These are phyloP conservation scores for Strigomonas oncopelti DNA, from an alignment of 208 protist genomes.

Conservation along the genomic window DNA sequence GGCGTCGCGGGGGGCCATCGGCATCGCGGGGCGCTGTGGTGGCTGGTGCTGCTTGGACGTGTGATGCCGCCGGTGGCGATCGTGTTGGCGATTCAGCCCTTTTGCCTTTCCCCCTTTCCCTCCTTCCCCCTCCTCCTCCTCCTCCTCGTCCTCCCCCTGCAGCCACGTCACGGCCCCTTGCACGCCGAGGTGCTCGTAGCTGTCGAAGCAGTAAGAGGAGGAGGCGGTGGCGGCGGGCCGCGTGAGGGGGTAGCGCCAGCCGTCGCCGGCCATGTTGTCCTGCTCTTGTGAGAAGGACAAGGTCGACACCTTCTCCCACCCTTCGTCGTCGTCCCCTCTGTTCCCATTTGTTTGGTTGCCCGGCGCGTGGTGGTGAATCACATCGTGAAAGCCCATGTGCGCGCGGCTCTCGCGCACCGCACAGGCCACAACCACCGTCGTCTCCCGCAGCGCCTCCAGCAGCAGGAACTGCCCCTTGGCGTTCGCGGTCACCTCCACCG, in stretches of 20 bases:
- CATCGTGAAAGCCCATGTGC: slow-evolving; percentile 50
- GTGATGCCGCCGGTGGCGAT: neutral
- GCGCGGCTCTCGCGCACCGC: slow-evolving; percentile 54
- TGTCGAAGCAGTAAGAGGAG: slow-evolving; percentile 30
- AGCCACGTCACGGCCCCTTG: slow-evolving; percentile 43
- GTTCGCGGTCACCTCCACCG: slow-evolving; percentile 4
- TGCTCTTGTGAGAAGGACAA: slow-evolving; percentile 12
- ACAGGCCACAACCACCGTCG: slow-evolving; percentile 62
- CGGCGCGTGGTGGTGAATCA: slow-evolving; percentile 20
- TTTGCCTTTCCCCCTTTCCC: slow-evolving; percentile 2
- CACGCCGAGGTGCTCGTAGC: slow-evolving; percentile 40
- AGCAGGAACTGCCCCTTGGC: slow-evolving; percentile 37
- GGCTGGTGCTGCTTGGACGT: neutral
- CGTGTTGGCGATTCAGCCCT: neutral
- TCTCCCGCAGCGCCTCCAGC: slow-evolving; percentile 34
- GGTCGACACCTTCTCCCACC: neutral
- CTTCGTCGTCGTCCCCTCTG: neutral
- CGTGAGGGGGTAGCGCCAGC: neutral
- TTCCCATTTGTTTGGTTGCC: neutral
- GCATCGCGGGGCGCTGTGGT: neutral
- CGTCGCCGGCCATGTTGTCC: slow-evolving; percentile 14
- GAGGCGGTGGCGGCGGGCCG: neutral
- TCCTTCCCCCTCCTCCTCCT: slow-evolving; percentile 15
- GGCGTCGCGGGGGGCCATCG: neutral
- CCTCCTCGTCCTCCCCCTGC: slow-evolving; percentile 33